phyloP scores from a whole-genome alignment of 331 rosid genomes.

The Rhamnella rubrinervis region DNA sequence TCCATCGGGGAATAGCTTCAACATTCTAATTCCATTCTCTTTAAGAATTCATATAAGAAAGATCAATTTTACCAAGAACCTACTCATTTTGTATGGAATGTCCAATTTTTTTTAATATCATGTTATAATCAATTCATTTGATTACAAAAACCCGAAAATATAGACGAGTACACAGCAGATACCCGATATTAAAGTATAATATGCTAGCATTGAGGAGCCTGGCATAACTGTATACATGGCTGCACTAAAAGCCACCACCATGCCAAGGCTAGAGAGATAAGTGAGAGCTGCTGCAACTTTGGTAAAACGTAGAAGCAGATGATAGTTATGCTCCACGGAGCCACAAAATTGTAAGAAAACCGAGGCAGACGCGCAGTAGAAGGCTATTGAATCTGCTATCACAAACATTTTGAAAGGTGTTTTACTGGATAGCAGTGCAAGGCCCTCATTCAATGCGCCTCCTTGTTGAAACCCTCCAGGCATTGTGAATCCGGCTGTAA shows the following conservation, averaged over 20 bases:
- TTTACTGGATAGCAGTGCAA: background rate
- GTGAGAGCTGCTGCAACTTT: background rate
- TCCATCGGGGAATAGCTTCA: slow-evolving; percentile 76
- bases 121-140: no score
- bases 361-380: background rate
- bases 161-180: background rate
- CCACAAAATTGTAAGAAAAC: background rate
- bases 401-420: background rate
- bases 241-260: background rate
- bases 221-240: background rate
- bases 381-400: background rate
- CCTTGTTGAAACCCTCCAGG: background rate
- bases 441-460: background rate
- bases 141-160: background rate
- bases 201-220: background rate
- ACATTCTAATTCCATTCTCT: slow-evolving; percentile 71
- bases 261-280: background rate
- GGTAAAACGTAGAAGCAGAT: background rate
- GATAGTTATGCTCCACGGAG: background rate
- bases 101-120: background rate
- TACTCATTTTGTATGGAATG: slow-evolving; percentile 11
- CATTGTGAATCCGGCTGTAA: slow-evolving; percentile 12
- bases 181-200: background rate
- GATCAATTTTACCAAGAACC: slow-evolving; percentile 19
- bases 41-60: slow-evolving; percentile 74